Conservation (phyloP, 2,329 filamentous ascomycete species). For the Periconia sp. region DNA sequence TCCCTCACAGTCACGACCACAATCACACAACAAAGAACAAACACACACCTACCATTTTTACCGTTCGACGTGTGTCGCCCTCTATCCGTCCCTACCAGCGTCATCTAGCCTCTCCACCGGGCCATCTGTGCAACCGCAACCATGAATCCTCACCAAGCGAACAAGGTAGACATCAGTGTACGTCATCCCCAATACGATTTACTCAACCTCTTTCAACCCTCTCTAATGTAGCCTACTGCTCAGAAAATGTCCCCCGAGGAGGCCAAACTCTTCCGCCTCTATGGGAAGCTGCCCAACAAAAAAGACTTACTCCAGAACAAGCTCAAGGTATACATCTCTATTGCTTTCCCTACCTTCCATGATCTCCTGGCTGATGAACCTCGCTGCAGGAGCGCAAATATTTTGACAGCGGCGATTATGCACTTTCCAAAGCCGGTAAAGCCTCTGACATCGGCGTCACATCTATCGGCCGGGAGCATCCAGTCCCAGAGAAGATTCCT, state of each 20-base stretch:
- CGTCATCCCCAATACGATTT: conserved; percentile 44
- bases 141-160: conserved; percentile 98
- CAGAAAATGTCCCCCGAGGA: conserved; percentile 93
- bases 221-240: conserved; percentile 18
- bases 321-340: conserved; percentile 65
- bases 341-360: neutral
- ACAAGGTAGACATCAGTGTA: conserved; percentile 96
- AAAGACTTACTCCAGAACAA: conserved; percentile 98
- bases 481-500: conserved; percentile 91
- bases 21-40: conserved; percentile 32
- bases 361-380: neutral
- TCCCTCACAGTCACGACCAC: conserved; percentile 7
- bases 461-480: conserved; percentile 91
- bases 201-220: conserved; percentile 5
- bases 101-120: conserved; percentile 14
- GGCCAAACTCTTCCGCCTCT: conserved; percentile 93
- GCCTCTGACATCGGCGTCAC: conserved; percentile 91
- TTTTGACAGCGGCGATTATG: conserved; percentile 95
- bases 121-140: conserved; percentile 18
- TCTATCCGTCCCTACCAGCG: conserved; percentile 8
- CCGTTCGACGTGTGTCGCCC: neutral
- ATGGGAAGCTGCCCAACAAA: conserved; percentile 95
- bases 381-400: conserved; percentile 78
- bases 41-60: conserved; percentile 7
- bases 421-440: conserved; percentile 96